phyloP scores from a whole-genome alignment of 305 asterid species.

The Fraxinus sp. region DNA sequence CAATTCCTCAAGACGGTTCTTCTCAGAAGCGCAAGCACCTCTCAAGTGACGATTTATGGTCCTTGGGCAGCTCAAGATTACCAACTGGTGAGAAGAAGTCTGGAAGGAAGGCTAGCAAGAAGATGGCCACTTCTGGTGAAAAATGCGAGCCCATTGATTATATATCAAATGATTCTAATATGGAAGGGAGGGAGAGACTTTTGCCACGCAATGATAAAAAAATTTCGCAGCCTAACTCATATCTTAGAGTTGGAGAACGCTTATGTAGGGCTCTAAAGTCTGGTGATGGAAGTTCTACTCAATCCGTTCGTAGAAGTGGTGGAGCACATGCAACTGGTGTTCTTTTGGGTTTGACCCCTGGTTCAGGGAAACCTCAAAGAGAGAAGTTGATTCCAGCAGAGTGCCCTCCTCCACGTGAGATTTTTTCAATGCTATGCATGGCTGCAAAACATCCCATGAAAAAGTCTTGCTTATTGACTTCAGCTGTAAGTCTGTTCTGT shows the following conservation, averaged over 20 bases:
- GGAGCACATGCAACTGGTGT: background rate
- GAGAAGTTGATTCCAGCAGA: constrained; percentile 30
- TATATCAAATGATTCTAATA: constrained; percentile 13
- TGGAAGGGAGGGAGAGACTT: constrained; percentile 23
- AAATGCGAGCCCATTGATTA: constrained; percentile 17
- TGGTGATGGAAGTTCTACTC: constrained; percentile 4
- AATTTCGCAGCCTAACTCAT: constrained; percentile 1
- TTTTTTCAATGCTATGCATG: constrained; percentile 46
- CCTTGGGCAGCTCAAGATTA: constrained; percentile 33
- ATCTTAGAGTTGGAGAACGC: constrained; percentile 10
- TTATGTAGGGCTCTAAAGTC: constrained; percentile 14
- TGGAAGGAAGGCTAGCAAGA: constrained; percentile 25
- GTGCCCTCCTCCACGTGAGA: constrained; percentile 39
- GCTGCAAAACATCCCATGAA: constrained; percentile 56
- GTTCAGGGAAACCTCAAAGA: constrained; percentile 23
- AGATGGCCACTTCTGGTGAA: constrained; percentile 22
- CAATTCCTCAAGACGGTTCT: constrained; percentile 30
- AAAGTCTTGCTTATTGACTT: constrained; percentile 27
- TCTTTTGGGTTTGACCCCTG: background rate
- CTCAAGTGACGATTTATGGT: constrained; percentile 24
- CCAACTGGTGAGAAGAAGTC: constrained; percentile 28
- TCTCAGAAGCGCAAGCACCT: constrained; percentile 33
- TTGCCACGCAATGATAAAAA: background rate
- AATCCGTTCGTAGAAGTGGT: background rate
- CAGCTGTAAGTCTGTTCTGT: constrained; percentile 41